Conservation (phyloP, 108 stramenopile genomes). For the Pseudonitzschia delicatissima region DNA sequence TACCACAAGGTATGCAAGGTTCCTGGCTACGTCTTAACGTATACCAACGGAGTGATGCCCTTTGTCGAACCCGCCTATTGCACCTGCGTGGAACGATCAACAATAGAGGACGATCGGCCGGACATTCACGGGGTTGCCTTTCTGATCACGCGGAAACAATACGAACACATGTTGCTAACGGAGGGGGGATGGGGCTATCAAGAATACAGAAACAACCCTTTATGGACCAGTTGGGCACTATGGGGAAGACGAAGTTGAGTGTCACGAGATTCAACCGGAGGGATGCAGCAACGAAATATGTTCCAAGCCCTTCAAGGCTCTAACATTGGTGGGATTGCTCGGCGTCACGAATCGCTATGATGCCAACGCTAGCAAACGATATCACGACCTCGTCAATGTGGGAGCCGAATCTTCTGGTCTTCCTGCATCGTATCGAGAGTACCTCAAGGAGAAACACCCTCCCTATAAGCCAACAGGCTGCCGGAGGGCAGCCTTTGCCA, state of each 20-base stretch:
- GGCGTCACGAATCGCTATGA: slow-evolving; percentile 2
- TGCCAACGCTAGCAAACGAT: slow-evolving; percentile 3
- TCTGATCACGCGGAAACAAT: slow-evolving; percentile 3
- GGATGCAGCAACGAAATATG: background rate
- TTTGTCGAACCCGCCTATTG: slow-evolving; percentile 1
- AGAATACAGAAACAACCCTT: background rate
- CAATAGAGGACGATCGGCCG: background rate
- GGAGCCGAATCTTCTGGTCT: background rate
- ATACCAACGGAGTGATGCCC: background rate
- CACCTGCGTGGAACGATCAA: background rate
- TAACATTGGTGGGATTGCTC: background rate
- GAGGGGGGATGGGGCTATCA: slow-evolving; percentile 6
- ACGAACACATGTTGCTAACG: background rate
- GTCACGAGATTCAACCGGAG: background rate
- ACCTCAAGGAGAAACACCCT: background rate
- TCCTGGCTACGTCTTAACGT: slow-evolving; percentile 6
- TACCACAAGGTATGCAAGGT: background rate
- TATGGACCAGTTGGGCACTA: background rate
- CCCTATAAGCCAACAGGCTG: background rate
- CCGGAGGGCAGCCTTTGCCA: background rate
- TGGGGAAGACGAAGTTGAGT: background rate
- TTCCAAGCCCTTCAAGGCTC: background rate
- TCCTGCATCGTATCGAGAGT: background rate
- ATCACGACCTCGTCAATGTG: background rate
- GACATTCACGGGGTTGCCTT: slow-evolving; percentile 8